Conservation (phyloP, 345 rosid genomes). For the Arabidopsis thaliana region DNA sequence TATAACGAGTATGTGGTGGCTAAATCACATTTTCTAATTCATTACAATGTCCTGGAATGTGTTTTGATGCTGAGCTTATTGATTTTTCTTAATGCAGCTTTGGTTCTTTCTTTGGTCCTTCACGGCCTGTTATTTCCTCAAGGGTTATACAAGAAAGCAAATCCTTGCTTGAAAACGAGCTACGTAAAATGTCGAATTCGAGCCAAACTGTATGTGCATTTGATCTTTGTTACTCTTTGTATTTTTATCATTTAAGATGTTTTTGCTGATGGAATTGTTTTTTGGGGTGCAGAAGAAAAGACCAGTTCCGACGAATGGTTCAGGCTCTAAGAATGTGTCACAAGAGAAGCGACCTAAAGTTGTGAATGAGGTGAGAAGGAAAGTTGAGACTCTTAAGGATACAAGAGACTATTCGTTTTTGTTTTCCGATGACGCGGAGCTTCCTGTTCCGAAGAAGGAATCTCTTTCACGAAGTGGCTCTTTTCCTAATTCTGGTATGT, state of each 20-base stretch:
- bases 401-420: constrained; percentile 93
- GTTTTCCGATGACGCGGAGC: constrained; percentile 71
- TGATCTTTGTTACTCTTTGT: not conserved
- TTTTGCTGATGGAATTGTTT: constrained; percentile 9
- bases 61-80: constrained; percentile 12
- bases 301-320: constrained; percentile 47
- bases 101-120: constrained; percentile 98
- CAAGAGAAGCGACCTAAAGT: constrained; percentile 44
- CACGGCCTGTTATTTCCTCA: constrained; percentile 81
- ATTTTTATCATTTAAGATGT: not conserved
- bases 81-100: constrained; percentile 51
- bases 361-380: constrained; percentile 57
- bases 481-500: constrained; percentile 65
- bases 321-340: constrained; percentile 51
- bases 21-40: not conserved
- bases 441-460: constrained; percentile 66
- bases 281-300: constrained; percentile 60
- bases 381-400: constrained; percentile 73
- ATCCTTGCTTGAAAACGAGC: constrained; percentile 76
- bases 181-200: constrained; percentile 46
- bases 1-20: constrained; percentile 62
- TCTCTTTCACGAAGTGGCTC: constrained; percentile 50
- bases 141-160: constrained; percentile 98
- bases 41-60: not conserved
- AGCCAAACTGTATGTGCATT: constrained; percentile 53